Evolutionary conservation across 2,329 filamentous ascomycete genomes (phyloP).

Genomic region (Microcyclosporella mali): DNA sequence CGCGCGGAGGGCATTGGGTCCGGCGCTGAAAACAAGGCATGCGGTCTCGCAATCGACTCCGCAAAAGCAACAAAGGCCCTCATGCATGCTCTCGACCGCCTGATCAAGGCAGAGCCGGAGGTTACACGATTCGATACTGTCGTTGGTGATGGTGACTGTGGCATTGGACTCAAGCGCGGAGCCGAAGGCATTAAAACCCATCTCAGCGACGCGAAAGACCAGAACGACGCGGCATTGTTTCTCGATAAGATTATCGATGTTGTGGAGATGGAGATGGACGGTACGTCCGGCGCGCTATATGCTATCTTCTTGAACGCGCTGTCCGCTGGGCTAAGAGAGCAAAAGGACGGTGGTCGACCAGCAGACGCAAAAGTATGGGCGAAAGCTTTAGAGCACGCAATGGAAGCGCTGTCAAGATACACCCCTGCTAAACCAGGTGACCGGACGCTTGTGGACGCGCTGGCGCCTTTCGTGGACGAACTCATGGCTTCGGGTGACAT

Average conservation of each 20-base stretch:
- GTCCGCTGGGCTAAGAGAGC: slow-evolving; percentile 58
- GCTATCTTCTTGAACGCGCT: slow-evolving; percentile 89
- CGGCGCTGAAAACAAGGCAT: slow-evolving; percentile 43
- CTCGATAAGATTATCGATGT: slow-evolving; percentile 56
- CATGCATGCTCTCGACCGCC: slow-evolving; percentile 50
- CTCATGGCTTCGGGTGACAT: slow-evolving; percentile 61
- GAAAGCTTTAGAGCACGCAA: slow-evolving; percentile 63
- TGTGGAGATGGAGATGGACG: slow-evolving; percentile 66
- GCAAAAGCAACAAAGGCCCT: slow-evolving; percentile 47
- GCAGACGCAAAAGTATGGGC: slow-evolving; percentile 51
- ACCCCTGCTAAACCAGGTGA: slow-evolving; percentile 87
- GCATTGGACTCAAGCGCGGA: slow-evolving; percentile 76
- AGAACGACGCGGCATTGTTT: slow-evolving; percentile 52
- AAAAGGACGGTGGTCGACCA: slow-evolving; percentile 37
- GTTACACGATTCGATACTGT: slow-evolving; percentile 68
- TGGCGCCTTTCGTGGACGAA: slow-evolving; percentile 77
- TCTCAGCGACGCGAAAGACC: slow-evolving; percentile 36
- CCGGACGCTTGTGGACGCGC: slow-evolving; percentile 80
- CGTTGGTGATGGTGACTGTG: slow-evolving; percentile 86
- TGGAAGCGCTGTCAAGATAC: slow-evolving; percentile 68
- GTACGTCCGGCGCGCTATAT: slow-evolving; percentile 69
- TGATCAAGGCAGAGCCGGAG: slow-evolving; percentile 60
- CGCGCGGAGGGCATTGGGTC: slow-evolving; percentile 35
- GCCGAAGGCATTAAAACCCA: slow-evolving; percentile 57
- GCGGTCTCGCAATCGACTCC: slow-evolving; percentile 51